Percentiles rank a stretch among this genome's conserved stretches.
Conservation (phyloP, 2,329 filamentous ascomycete species). For the Cercospora sp. region DNA sequence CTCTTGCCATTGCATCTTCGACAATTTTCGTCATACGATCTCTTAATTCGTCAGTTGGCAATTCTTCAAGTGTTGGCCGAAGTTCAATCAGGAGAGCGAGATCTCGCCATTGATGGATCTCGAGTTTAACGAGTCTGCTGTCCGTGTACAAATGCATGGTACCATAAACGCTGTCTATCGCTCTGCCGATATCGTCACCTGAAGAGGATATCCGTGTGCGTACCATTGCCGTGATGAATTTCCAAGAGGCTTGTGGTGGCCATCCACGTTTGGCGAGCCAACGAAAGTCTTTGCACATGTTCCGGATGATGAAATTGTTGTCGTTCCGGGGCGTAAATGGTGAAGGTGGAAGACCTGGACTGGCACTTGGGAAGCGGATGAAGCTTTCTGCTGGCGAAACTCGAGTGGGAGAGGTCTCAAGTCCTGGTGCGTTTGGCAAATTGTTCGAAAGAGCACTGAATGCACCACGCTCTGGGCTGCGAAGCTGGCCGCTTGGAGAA, state of each 20-base stretch:
- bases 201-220: neutral
- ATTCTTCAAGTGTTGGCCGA: neutral
- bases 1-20: neutral
- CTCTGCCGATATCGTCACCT: neutral
- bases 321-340: neutral
- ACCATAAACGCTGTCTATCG: neutral
- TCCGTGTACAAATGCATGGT: neutral
- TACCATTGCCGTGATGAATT: neutral
- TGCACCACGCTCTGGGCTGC: neutral
- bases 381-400: neutral
- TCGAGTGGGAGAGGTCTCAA: neutral
- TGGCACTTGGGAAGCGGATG: neutral
- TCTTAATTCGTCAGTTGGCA: neutral
- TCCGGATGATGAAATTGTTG: constrained; percentile 1
- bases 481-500: neutral
- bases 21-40: neutral
- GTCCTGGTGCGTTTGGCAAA: neutral
- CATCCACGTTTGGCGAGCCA: neutral
- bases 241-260: neutral
- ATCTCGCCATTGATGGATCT: neutral
- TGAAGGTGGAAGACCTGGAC: neutral
- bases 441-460: neutral
- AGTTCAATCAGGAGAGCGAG: neutral
- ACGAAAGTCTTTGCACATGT: neutral
- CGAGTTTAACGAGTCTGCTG: neutral